Conservation (phyloP, 2,329 filamentous ascomycete species). For the Lizonia empirigonia region DNA sequence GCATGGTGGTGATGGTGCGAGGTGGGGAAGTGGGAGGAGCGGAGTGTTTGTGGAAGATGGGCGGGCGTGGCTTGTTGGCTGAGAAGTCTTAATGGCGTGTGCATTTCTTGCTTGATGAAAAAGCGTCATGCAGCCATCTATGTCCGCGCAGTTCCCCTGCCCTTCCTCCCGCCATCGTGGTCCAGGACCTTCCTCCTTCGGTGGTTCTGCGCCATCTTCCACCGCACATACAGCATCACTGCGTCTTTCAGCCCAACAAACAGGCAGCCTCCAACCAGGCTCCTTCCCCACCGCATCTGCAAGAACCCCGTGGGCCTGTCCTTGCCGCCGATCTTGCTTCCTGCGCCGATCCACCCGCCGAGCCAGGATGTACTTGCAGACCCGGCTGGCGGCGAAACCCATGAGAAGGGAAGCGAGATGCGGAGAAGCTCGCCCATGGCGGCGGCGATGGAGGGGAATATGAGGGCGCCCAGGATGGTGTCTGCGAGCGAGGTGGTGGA, state of each 20-base stretch:
- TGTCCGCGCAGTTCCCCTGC: background rate
- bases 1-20: too few species aligned
- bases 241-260: slow-evolving; percentile 83
- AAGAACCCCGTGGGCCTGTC: slow-evolving; percentile 66
- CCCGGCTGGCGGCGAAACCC: slow-evolving; percentile 58
- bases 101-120: too few species aligned
- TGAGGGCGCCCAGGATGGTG: slow-evolving; percentile 69
- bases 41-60: too few species aligned
- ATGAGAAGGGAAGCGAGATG: slow-evolving; percentile 68
- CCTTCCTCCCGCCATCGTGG: slow-evolving; percentile 32
- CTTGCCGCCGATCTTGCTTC: slow-evolving; percentile 31
- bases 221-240: slow-evolving; percentile 63
- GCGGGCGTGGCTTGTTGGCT: too few species aligned
- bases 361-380: slow-evolving; percentile 26
- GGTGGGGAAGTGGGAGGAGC: too few species aligned
- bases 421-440: slow-evolving; percentile 78
- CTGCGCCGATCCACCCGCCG: slow-evolving; percentile 26
- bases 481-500: slow-evolving; percentile 62
- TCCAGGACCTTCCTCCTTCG: slow-evolving; percentile 53
- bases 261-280: slow-evolving; percentile 83
- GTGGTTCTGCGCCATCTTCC: slow-evolving; percentile 58
- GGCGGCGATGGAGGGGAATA: slow-evolving; percentile 82
- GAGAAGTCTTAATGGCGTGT: too few species aligned
- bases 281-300: slow-evolving; percentile 86
- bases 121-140: background rate